Evolutionary conservation across 1,139 yeast genomes (phyloP).

Genomic region (Kurtzmaniella natalensis): DNA sequence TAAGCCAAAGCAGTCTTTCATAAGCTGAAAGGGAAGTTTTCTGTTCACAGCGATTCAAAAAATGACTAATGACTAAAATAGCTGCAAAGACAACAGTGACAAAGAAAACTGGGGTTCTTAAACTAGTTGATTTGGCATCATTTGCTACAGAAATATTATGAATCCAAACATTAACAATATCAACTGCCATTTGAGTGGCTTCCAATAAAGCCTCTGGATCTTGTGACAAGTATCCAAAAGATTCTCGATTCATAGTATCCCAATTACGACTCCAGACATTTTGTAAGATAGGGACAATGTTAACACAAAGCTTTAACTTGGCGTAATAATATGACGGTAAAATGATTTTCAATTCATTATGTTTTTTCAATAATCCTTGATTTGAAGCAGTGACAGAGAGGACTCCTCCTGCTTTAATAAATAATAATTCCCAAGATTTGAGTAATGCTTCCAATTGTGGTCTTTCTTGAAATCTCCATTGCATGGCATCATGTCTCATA

Average conservation of each 20-base stretch:
- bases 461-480: slow-evolving; percentile 59
- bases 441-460: slow-evolving; percentile 53
- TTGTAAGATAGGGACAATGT: slow-evolving; percentile 53
- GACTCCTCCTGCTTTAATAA: slow-evolving; percentile 57
- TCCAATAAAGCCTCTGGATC: slow-evolving; percentile 59
- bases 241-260: slow-evolving; percentile 54
- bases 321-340: slow-evolving; percentile 62
- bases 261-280: slow-evolving; percentile 61
- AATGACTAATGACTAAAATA: slow-evolving; percentile 56
- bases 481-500: slow-evolving; percentile 15
- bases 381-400: slow-evolving; percentile 51
- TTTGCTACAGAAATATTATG: slow-evolving; percentile 59
- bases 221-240: slow-evolving; percentile 20
- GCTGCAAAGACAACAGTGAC: slow-evolving; percentile 65
- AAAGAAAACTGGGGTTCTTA: slow-evolving; percentile 71
- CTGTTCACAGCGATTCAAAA: slow-evolving; percentile 45
- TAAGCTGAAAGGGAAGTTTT: slow-evolving; percentile 30
- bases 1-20: slow-evolving; percentile 48
- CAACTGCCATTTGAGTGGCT: slow-evolving; percentile 52
- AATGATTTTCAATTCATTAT: slow-evolving; percentile 57
- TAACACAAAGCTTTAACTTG: slow-evolving; percentile 56
- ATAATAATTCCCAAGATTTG: slow-evolving; percentile 62
- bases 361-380: slow-evolving; percentile 43
- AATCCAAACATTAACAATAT: slow-evolving; percentile 63
- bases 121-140: slow-evolving; percentile 59